These are phyloP conservation scores for Tylopilus plumbeoviolaceoides DNA, from an alignment of 768 basidiomycete genomes.

Conservation along the genomic window DNA sequence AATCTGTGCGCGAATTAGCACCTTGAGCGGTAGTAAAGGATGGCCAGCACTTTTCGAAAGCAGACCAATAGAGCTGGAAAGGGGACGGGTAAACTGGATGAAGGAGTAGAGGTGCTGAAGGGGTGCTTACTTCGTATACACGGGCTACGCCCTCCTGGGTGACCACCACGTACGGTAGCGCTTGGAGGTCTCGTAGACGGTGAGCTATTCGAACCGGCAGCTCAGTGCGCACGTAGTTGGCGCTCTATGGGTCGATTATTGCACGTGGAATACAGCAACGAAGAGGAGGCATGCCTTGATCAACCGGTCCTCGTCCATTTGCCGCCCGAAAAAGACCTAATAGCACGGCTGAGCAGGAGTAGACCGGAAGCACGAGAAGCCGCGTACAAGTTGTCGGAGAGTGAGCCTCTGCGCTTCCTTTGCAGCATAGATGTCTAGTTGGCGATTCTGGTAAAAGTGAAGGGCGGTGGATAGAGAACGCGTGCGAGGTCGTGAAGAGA, in stretches of 20 bases:
- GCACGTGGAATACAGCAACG: neutral
- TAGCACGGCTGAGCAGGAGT: slow-evolving; percentile 2
- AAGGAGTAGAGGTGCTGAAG: neutral
- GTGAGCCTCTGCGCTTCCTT: slow-evolving; percentile 69
- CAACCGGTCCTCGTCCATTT: slow-evolving; percentile 73
- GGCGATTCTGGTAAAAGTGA: slow-evolving; percentile 80
- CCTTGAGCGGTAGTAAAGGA: neutral
- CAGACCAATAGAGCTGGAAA: slow-evolving; percentile 74
- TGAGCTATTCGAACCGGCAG: slow-evolving; percentile 86
- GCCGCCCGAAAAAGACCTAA: slow-evolving; percentile 83
- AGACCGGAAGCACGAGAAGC: neutral
- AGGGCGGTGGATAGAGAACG: slow-evolving; percentile 36
- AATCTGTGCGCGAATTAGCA: slow-evolving; percentile 43
- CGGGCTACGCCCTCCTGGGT: slow-evolving; percentile 78
- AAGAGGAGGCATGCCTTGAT: slow-evolving; percentile 51
- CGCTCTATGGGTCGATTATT: slow-evolving; percentile 49
- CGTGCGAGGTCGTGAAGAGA: slow-evolving; percentile 18
- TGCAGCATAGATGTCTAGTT: slow-evolving; percentile 76
- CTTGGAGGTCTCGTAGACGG: slow-evolving; percentile 80
- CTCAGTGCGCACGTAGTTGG: slow-evolving; percentile 88
- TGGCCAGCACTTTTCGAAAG: slow-evolving; percentile 69
- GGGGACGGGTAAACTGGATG: slow-evolving; percentile 1
- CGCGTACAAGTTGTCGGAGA: slow-evolving; percentile 69
- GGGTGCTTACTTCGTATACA: slow-evolving; percentile 72
- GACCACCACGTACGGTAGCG: slow-evolving; percentile 81